Evolutionary conservation across 2,329 filamentous ascomycete species (phyloP), one percentile per base, ranked within the genome.

Genomic region (Coniochaeta pulveracea): DNA sequence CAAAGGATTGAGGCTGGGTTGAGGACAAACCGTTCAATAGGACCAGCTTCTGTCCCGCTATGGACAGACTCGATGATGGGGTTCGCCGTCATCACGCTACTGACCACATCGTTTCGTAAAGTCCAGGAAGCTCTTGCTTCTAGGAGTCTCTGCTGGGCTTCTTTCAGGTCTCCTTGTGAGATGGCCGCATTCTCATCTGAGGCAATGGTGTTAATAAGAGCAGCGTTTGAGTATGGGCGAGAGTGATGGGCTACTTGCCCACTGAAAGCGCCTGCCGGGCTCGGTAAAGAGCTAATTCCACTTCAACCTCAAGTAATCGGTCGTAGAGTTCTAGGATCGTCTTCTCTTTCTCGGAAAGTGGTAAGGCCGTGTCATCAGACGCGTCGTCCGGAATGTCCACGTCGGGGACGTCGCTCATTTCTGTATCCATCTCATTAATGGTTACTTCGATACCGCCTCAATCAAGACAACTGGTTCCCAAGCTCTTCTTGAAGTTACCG

Each of bases 61-160:
- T 93, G 83, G 24, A 89, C 75, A 6, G 85, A 80, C 47, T 82
- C 84, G 37, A 93, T 61, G 25, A 83, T 76, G 6, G 85, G 84
- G 46, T 85, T 80, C 36, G 77, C 76, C 44, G 75, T 73, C 43
- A 91, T 56, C 34, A 84, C 74, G 29, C 69, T 75, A 40, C 81
- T 74, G 15, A 78, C 64, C 15, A 83, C 76, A 39, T 75, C 75
- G 50, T 79, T 79, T 41, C 75, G 75, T 36, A 89, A 63, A 25
- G 74, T 66, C 54, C 84, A 83, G 37, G 67, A 66, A 35, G 82
- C 76, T 48, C 76, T 76, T 17, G 82, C 74, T 44, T 85, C 71
- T 19, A 89, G 63, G 15, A 84, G 68, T 33, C 76, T 75, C 34
- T 66, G 64, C 52, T 85, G 75, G 6, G 76, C 74, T 26, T 62